Conservation (phyloP, 148 eudicot genomes). For the Polygonum aviculare region DNA sequence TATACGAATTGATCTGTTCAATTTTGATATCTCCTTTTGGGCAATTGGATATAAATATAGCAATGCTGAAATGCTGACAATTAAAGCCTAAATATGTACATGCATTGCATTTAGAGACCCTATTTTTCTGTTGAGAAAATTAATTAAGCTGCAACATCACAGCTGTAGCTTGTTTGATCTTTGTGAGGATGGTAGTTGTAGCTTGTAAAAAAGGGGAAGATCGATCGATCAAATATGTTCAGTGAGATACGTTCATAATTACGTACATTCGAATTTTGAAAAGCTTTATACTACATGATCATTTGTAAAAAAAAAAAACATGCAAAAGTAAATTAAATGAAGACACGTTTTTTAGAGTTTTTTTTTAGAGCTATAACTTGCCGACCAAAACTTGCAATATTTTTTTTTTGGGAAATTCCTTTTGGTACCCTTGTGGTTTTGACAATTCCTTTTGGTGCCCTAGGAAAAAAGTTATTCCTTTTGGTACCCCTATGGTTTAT, state of each 20-base stretch:
- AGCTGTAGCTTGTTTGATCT: constrained; percentile 4
- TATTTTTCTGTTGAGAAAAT: neutral
- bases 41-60: neutral
- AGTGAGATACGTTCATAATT: constrained; percentile 1
- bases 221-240: neutral
- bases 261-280: neutral
- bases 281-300: no score
- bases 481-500: no score
- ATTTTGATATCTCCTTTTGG: neutral
- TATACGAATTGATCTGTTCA: neutral
- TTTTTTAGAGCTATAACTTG: neutral
- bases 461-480: no score
- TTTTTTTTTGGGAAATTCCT: no score
- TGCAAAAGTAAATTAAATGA: neutral
- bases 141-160: constrained; percentile 2
- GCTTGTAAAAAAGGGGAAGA: neutral
- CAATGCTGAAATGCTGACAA: constrained; percentile 1
- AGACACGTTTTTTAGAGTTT: no score
- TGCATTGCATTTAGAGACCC: constrained; percentile 1
- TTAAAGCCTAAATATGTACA: neutral
- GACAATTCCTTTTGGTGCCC: no score
- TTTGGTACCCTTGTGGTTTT: no score
- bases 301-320: neutral
- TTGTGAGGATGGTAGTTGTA: no score
- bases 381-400: neutral